Conservation (phyloP, 2,329 filamentous ascomycete species). For the Phaeomoniella chlamydospora region DNA sequence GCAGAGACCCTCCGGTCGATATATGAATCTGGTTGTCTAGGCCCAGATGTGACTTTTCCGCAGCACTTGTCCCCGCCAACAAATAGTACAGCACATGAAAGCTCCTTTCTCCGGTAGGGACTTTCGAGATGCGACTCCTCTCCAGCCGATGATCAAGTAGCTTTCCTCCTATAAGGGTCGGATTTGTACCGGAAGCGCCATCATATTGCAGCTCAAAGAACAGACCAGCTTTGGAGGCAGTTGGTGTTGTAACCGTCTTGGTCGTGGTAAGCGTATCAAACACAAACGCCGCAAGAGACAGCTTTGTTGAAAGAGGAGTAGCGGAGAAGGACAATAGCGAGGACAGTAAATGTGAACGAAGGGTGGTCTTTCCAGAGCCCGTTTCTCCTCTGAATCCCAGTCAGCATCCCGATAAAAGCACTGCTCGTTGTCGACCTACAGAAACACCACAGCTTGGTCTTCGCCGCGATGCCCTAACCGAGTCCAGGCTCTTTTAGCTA, state of each 20-base stretch:
- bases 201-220: conserved; percentile 97
- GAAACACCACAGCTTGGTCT: conserved; percentile 82
- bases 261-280: conserved; percentile 96
- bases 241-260: conserved; percentile 89
- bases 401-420: conserved; percentile 13
- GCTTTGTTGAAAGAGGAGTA: conserved; percentile 82
- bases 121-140: conserved; percentile 75
- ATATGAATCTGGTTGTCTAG: conserved; percentile 35
- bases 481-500: conserved; percentile 74
- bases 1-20: conserved; percentile 25
- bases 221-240: conserved; percentile 85
- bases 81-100: conserved; percentile 96
- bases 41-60: conserved; percentile 76
- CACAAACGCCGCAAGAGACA: conserved; percentile 85
- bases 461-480: conserved; percentile 77
- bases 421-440: conserved; percentile 56
- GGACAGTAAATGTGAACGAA: conserved; percentile 77
- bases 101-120: conserved; percentile 90
- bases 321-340: conserved; percentile 79
- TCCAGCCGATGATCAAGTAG: conserved; percentile 87
- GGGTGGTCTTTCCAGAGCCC: conserved; percentile 87
- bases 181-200: conserved; percentile 68
- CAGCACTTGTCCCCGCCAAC: conserved; percentile 75
- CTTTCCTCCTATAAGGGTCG: conserved; percentile 84
- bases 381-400: conserved; percentile 65